Conservation (phyloP, 441 rosid genomes). For the Jatropha podagrica region DNA sequence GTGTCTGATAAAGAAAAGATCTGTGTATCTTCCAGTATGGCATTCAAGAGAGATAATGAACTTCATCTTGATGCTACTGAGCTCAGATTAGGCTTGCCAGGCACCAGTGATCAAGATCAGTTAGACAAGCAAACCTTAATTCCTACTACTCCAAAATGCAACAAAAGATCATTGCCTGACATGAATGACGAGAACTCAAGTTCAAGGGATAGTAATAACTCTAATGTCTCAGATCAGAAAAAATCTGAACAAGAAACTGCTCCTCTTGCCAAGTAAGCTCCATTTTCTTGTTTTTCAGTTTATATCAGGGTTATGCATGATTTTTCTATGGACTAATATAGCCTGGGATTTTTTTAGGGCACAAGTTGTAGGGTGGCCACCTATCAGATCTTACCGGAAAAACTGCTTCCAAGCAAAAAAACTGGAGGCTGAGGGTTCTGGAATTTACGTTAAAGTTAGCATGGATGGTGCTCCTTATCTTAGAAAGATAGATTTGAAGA, state of each 20-base stretch:
- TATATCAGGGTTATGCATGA: neutral
- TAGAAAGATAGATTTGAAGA: constrained; percentile 70
- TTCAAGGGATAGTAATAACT: neutral
- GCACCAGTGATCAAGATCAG: constrained; percentile 37
- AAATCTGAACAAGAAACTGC: constrained; percentile 14
- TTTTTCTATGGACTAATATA: neutral
- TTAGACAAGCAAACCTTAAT: constrained; percentile 21
- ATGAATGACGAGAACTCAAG: constrained; percentile 24
- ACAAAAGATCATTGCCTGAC: constrained; percentile 46
- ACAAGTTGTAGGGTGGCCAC: constrained; percentile 86
- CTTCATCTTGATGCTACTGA: constrained; percentile 74
- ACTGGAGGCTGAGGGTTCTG: constrained; percentile 43
- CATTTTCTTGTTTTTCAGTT: neutral
- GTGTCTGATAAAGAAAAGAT: neutral
- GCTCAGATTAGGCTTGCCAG: constrained; percentile 71
- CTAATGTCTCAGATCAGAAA: neutral
- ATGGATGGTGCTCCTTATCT: constrained; percentile 89
- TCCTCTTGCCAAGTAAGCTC: constrained; percentile 46
- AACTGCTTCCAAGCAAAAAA: constrained; percentile 55
- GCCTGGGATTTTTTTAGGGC: constrained; percentile 35
- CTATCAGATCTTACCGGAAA: constrained; percentile 64
- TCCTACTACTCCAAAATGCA: constrained; percentile 23
- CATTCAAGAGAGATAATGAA: constrained; percentile 34
- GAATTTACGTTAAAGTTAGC: constrained; percentile 68
- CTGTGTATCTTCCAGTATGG: constrained; percentile 5